phyloP scores from a whole-genome alignment of 169 alveolate species.

The Plasmodium coatneyi region DNA sequence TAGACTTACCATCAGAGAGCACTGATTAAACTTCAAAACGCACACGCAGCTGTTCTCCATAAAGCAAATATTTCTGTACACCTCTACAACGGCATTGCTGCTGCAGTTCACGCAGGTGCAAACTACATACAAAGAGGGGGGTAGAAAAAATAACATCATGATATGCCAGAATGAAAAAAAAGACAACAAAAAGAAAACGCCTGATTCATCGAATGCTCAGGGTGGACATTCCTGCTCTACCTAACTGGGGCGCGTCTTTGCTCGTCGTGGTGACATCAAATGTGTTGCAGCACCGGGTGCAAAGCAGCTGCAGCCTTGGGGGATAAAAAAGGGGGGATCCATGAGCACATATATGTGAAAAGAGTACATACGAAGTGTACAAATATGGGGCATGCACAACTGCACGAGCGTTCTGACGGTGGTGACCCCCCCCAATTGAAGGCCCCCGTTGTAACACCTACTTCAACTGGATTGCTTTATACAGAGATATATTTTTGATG shows the following conservation, averaged over 20 bases:
- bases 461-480: conserved; percentile 51
- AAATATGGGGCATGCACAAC: neutral
- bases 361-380: neutral
- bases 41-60: conserved; percentile 61
- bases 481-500: conserved; percentile 51
- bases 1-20: conserved; percentile 58
- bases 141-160: neutral
- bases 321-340: neutral
- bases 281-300: conserved; percentile 62
- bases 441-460: neutral
- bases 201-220: neutral
- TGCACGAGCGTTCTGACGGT: neutral
- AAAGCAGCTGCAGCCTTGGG: conserved; percentile 48
- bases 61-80: conserved; percentile 62
- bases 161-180: neutral
- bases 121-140: conserved; percentile 11
- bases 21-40: conserved; percentile 55
- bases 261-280: conserved; percentile 59
- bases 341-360: neutral
- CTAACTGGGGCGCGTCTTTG: conserved; percentile 46
- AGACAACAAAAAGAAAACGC: neutral
- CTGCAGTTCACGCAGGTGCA: conserved; percentile 46
- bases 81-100: conserved; percentile 38
- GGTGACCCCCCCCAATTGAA: neutral
- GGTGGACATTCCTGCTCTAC: neutral